Evolutionary conservation across 176 grass and related monocot species (phyloP).

Genomic region (Secale cereale): DNA sequence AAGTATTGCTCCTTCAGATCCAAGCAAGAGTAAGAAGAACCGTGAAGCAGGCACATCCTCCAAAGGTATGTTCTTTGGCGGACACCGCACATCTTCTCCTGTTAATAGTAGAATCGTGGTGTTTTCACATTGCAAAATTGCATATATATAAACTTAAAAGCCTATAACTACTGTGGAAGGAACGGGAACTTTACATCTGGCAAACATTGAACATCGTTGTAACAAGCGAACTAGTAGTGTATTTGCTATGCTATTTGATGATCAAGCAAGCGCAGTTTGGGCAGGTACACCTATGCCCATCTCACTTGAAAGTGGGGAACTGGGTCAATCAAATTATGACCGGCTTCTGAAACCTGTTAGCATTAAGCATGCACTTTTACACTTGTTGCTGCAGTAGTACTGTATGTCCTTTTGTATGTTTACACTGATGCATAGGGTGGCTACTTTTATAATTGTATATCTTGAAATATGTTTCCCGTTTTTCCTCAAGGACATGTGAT

Average conservation of each 20-base stretch:
- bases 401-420: background rate
- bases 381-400: background rate
- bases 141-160: background rate
- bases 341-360: background rate
- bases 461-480: background rate
- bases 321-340: background rate
- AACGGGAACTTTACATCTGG: too few relatives aligned
- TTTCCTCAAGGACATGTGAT: background rate
- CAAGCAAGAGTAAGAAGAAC: conserved; percentile 67
- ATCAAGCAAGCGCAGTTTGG: background rate
- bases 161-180: background rate
- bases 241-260: background rate
- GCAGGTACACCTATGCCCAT: background rate
- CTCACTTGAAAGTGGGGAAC: too few relatives aligned
- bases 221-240: background rate
- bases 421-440: background rate
- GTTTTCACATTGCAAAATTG: background rate
- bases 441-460: background rate
- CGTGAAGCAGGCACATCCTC: conserved; percentile 32
- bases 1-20: conserved; percentile 82
- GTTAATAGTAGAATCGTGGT: background rate
- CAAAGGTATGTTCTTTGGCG: conserved; percentile 39
- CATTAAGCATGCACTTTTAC: background rate
- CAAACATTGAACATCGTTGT: too few relatives aligned
- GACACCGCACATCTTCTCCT: background rate